Evolutionary conservation across 2,329 filamentous ascomycete species (phyloP).

Genomic region (Cordyceps militaris): DNA sequence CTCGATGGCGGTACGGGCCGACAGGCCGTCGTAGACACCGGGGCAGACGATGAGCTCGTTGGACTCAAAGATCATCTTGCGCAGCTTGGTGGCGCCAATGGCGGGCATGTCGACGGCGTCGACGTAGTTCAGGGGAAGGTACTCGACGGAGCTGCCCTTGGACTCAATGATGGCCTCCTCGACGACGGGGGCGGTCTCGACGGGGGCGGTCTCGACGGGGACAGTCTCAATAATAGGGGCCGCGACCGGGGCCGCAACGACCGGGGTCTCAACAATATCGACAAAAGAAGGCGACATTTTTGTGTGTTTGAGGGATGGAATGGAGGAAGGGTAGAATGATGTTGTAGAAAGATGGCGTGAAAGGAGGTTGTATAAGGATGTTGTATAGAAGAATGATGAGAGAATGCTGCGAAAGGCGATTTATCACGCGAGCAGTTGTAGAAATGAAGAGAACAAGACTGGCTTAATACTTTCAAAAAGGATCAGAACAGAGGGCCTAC

Average conservation of each 20-base stretch:
- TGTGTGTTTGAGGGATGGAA: too few relatives aligned
- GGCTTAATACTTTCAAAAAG: not conserved
- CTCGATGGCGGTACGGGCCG: conserved; percentile 54
- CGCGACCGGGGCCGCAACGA: not conserved
- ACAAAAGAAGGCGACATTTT: conserved; percentile 9
- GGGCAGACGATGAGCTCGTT: conserved; percentile 49
- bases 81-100: conserved; percentile 30
- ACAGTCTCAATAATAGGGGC: conserved; percentile 4
- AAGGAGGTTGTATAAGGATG: too few relatives aligned
- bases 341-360: too few relatives aligned
- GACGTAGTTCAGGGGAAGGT: conserved; percentile 13
- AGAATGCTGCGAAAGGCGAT: not conserved
- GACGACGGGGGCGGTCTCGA: not conserved
- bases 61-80: conserved; percentile 32
- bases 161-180: conserved; percentile 6
- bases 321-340: not conserved
- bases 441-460: not conserved
- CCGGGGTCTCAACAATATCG: conserved; percentile 8
- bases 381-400: not conserved
- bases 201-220: not conserved
- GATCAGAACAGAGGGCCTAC: not conserved
- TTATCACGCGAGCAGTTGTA: not conserved
- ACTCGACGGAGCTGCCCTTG: conserved; percentile 12
- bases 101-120: conserved; percentile 14
- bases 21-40: conserved; percentile 62